Evolutionary conservation across 2,329 filamentous ascomycete species (phyloP).

Genomic region (Pezicula carpinea): DNA sequence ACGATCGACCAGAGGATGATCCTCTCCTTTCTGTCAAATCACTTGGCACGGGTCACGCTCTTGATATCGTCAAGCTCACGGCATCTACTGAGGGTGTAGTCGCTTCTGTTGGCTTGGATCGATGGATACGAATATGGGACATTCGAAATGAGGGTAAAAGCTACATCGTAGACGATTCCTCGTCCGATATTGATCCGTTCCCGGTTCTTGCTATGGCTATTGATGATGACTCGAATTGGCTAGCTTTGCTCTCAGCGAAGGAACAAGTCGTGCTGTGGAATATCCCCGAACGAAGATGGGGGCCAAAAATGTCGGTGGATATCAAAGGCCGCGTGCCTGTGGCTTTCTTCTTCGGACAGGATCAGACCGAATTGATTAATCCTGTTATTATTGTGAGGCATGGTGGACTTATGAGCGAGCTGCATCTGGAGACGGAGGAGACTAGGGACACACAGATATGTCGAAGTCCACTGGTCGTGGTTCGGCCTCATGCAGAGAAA

Average conservation of each 20-base stretch:
- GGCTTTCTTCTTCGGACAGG: conserved; percentile 58
- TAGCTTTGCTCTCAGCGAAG: conserved; percentile 59
- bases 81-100: conserved; percentile 60
- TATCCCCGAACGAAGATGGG: conserved; percentile 51
- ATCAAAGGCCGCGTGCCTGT: conserved; percentile 53
- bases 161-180: conserved; percentile 32
- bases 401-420: conserved; percentile 58
- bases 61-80: conserved; percentile 64
- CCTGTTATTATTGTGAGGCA: conserved; percentile 57
- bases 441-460: conserved; percentile 44
- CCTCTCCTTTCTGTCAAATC: conserved; percentile 56
- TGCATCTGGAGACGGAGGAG: conserved; percentile 41
- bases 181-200: conserved; percentile 40
- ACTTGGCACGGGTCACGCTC: conserved; percentile 56
- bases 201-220: conserved; percentile 60
- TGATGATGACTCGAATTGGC: conserved; percentile 58
- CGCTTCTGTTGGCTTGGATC: conserved; percentile 66
- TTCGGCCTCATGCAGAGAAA: conserved; percentile 34
- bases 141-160: conserved; percentile 36
- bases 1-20: conserved; percentile 37
- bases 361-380: conserved; percentile 32
- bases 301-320: conserved; percentile 48
- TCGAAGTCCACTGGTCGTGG: conserved; percentile 42
- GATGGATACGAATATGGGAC: conserved; percentile 63
- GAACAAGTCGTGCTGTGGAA: conserved; percentile 60